phyloP scores from a whole-genome alignment of 345 rosid species.

The Aquilaria yunnanensis region DNA sequence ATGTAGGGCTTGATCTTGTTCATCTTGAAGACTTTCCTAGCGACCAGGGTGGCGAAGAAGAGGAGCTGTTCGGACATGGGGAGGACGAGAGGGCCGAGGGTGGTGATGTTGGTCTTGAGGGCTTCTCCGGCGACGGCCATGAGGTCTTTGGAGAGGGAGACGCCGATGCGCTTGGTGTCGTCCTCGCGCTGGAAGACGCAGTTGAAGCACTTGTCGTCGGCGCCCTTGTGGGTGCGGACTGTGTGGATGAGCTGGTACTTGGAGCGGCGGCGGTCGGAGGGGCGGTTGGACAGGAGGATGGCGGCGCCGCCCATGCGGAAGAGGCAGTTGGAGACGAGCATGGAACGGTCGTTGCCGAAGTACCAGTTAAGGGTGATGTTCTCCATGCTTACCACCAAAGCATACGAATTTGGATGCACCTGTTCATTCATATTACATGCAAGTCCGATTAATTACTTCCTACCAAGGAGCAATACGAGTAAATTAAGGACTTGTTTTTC shows the following conservation, averaged over 20 bases:
- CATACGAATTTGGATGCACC: conserved; percentile 88
- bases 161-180: conserved; percentile 47
- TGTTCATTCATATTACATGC: conserved; percentile 11
- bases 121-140: conserved; percentile 98
- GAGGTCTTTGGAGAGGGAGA: conserved; percentile 79
- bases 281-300: conserved; percentile 71
- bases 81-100: conserved; percentile 77
- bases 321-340: conserved; percentile 90
- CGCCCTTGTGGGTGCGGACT: conserved; percentile 89
- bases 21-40: conserved; percentile 60
- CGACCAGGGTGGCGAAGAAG: conserved; percentile 58
- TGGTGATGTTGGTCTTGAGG: conserved; percentile 85
- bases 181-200: conserved; percentile 89
- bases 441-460: too few species aligned
- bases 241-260: conserved; percentile 92
- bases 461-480: too few species aligned
- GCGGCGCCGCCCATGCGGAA: conserved; percentile 98
- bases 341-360: conserved; percentile 83
- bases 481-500: too few species aligned
- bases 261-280: conserved; percentile 67
- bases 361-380: conserved; percentile 86
- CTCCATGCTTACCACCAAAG: conserved; percentile 91
- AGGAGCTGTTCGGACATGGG: conserved; percentile 91
- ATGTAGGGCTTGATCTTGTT: conserved; percentile 66
- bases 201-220: conserved; percentile 60